Evolutionary conservation across 768 basidiomycete genomes (phyloP), one percentile per base, ranked within the genome.

Genomic region (Rhodotorula diobovata): DNA sequence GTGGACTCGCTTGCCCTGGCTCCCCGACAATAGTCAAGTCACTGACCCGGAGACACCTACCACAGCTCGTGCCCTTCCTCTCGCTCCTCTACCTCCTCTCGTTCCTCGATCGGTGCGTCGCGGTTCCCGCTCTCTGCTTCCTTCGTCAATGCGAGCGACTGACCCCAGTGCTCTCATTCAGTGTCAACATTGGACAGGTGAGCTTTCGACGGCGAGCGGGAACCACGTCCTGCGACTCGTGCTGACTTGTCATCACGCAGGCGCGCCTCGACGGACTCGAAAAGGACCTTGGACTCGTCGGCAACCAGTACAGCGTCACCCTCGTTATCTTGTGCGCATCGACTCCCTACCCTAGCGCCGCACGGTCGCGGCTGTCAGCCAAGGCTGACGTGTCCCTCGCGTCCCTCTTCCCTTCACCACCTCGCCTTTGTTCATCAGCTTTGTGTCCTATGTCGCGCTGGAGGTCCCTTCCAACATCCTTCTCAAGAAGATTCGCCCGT

Each of bases 31-130:
- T n/a, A n/a, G 30, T 54, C 51, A 43, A 5, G 12, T 15, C n/a
- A 34, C 53, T 9, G 14, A 23, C 7, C 1, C 48, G 25, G 48
- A 50, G 25, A 28, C 48, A 11, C 4, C n/a, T 1, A 70, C 58
- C 72, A 56, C 74, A 80, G 62, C 79, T 84, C 61, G 78, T 83
- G 45, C 82, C 83, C 18, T 72, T 80, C 48, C 74, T 81, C 16
- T 80, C 80, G 63, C 68, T 81, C 54, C 80, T 83, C 25, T 84
- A 83, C 70, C 76, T 83, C 15, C 80, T 83, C 2, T 81, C 79
- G 0, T 79, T 77, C 68, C 61, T 77, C 14, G 71, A 71, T 32
- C 50, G 59, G n/a, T 56, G n/a, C 34, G 35, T n/a, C n/a, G n/a
- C 2, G 9, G 12, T 15, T 5, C 23, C 9, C 2, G 25, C 25